Conservation (phyloP, 208 protist species). For the Angomonas desouzai region DNA sequence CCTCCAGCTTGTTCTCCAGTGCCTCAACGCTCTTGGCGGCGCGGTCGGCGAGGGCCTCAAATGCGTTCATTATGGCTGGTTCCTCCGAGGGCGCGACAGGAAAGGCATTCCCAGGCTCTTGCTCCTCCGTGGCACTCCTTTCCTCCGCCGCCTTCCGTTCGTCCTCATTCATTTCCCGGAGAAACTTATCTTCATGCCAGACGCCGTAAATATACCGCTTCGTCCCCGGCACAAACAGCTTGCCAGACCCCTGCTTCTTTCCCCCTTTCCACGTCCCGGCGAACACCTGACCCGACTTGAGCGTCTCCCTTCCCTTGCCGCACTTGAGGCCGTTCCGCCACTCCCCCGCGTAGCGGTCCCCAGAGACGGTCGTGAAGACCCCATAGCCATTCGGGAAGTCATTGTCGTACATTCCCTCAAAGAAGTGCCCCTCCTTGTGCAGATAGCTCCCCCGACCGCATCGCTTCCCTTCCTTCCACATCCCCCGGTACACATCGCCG, state of each 20-base stretch:
- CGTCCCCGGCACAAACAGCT: constrained; percentile 44
- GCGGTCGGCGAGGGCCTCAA: constrained; percentile 20
- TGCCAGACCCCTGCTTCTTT: constrained; percentile 60
- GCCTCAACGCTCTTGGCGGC: constrained; percentile 31
- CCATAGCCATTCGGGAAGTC: constrained; percentile 64
- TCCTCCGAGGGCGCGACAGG: constrained; percentile 7
- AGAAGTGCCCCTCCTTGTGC: constrained; percentile 55
- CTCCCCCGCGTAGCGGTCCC: constrained; percentile 59
- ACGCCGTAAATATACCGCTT: constrained; percentile 46
- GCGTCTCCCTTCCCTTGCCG: constrained; percentile 58
- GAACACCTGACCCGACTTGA: constrained; percentile 57
- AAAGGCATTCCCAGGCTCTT: constrained; percentile 2
- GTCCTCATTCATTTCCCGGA: constrained; percentile 49
- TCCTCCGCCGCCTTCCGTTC: constrained; percentile 35
- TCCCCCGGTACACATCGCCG: constrained; percentile 72
- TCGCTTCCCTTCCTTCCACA: constrained; percentile 55
- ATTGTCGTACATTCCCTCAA: constrained; percentile 72
- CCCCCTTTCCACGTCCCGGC: constrained; percentile 57
- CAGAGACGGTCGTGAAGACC: constrained; percentile 46
- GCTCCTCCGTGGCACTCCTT: constrained; percentile 28
- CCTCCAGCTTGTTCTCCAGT: constrained; percentile 52
- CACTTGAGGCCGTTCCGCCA: constrained; percentile 55
- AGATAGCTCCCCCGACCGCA: constrained; percentile 56
- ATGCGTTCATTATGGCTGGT: neutral
- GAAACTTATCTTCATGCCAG: constrained; percentile 65